These are phyloP conservation scores for Osmanthus fragrans DNA, from an alignment of 257 asterid species.

Conservation along the genomic window DNA sequence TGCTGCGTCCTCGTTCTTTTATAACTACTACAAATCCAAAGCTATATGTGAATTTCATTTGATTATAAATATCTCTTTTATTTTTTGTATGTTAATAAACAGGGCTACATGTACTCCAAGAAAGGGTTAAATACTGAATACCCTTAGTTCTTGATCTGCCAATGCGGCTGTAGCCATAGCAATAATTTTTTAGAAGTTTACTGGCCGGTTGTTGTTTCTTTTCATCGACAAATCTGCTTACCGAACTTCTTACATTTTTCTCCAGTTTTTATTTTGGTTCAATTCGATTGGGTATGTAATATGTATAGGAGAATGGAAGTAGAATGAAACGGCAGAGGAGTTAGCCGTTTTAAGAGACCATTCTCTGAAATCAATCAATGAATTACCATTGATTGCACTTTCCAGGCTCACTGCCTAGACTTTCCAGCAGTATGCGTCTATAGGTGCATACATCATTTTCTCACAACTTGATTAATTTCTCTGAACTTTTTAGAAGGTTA, in stretches of 20 bases:
- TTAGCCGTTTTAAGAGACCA: slow-evolving; percentile 25
- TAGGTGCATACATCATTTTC: slow-evolving; percentile 9
- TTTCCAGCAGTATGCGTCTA: slow-evolving; percentile 16
- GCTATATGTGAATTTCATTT: background rate
- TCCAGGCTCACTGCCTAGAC: slow-evolving; percentile 23
- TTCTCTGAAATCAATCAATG: slow-evolving; percentile 25
- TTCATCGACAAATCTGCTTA: slow-evolving; percentile 23
- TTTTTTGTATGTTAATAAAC: background rate
- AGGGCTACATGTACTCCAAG: slow-evolving; percentile 4
- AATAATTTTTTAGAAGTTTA: slow-evolving; percentile 12
- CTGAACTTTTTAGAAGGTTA: background rate
- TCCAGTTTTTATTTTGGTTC: background rate
- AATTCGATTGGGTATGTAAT: background rate
- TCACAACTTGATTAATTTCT: background rate
- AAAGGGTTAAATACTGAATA: background rate
- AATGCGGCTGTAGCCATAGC: slow-evolving; percentile 26
- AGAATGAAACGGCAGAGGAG: background rate
- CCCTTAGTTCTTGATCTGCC: slow-evolving; percentile 27
- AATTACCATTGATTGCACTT: slow-evolving; percentile 15
- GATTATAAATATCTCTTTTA: background rate
- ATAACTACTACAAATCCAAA: background rate
- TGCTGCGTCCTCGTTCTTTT: too few relatives aligned
- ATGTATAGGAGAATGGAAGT: slow-evolving; percentile 18
- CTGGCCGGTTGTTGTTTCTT: slow-evolving; percentile 24
- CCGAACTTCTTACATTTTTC: slow-evolving; percentile 17